phyloP scores from a whole-genome alignment of 192 early-diverging fungal genomes.

The Rhizoclosmatium sp. region DNA sequence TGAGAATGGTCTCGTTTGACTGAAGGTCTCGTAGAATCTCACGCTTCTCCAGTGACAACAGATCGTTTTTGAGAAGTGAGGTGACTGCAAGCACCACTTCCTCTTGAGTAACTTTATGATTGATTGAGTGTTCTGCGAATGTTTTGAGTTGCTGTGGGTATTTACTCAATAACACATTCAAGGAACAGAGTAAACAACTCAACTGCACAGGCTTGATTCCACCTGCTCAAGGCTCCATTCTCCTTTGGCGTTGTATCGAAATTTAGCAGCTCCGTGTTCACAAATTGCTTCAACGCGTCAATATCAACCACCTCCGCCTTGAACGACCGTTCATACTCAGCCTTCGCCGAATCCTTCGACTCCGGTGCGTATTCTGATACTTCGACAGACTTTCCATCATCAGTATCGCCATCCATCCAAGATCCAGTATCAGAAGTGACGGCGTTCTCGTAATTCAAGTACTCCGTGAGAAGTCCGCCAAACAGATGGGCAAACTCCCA shows the following conservation, averaged over 20 bases:
- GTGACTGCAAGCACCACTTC: neutral
- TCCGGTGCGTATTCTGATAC: neutral
- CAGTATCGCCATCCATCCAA: neutral
- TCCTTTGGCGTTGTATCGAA: neutral
- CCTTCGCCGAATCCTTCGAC: neutral
- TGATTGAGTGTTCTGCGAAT: neutral
- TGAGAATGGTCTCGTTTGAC: neutral
- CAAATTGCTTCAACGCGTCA: neutral
- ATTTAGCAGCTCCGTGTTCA: neutral
- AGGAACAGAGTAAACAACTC: neutral
- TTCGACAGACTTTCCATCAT: neutral
- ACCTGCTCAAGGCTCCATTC: neutral
- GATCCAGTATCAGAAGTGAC: neutral
- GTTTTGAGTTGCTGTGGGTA: neutral
- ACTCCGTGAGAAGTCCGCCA: neutral
- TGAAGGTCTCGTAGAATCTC: neutral
- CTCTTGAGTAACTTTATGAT: neutral
- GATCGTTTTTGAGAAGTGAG: slow-evolving; percentile 6
- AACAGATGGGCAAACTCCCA: slow-evolving; percentile 4
- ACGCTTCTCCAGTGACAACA: neutral
- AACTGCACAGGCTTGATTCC: neutral
- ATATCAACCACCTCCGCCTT: neutral
- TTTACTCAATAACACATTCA: neutral
- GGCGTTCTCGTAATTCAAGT: neutral
- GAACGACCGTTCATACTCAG: neutral